Evolutionary conservation across 192 early-diverging fungal genomes (phyloP).

Genomic region (Coemansia sp.): DNA sequence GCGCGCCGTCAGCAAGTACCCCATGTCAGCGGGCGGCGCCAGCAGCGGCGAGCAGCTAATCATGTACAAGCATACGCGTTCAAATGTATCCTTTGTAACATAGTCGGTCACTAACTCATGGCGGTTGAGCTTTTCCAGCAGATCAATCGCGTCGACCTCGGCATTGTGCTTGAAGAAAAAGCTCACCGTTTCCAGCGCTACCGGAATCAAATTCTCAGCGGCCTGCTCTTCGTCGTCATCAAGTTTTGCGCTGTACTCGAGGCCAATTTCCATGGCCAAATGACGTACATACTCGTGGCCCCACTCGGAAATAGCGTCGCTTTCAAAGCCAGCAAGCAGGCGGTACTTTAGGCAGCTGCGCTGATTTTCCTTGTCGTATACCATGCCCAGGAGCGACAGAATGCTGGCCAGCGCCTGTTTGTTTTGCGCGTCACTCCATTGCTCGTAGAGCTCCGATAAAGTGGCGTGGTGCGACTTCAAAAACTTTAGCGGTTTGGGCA

Average conservation of each 20-base stretch:
- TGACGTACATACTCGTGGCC: slow-evolving; percentile 99
- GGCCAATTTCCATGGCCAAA: slow-evolving; percentile 84
- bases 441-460: slow-evolving; percentile 65
- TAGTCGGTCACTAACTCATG: slow-evolving; percentile 76
- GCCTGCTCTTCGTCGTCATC: slow-evolving; percentile 58
- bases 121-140: slow-evolving; percentile 85
- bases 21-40: slow-evolving; percentile 83
- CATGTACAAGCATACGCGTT: slow-evolving; percentile 95
- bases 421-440: slow-evolving; percentile 68
- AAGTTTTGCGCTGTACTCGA: slow-evolving; percentile 67
- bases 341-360: slow-evolving; percentile 85
- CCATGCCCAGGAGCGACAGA: slow-evolving; percentile 95
- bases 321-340: slow-evolving; percentile 69
- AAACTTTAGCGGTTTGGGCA: slow-evolving; percentile 98
- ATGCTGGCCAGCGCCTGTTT: slow-evolving; percentile 91
- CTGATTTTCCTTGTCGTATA: slow-evolving; percentile 83
- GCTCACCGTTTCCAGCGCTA: slow-evolving; percentile 84
- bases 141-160: slow-evolving; percentile 96
- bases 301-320: slow-evolving; percentile 82
- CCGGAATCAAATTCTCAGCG: slow-evolving; percentile 61
- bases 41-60: slow-evolving; percentile 89
- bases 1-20: slow-evolving; percentile 83
- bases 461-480: slow-evolving; percentile 80
- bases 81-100: slow-evolving; percentile 90
- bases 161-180: slow-evolving; percentile 97